Conservation (phyloP, 345 rosid species). For the Physaria fendleri region DNA sequence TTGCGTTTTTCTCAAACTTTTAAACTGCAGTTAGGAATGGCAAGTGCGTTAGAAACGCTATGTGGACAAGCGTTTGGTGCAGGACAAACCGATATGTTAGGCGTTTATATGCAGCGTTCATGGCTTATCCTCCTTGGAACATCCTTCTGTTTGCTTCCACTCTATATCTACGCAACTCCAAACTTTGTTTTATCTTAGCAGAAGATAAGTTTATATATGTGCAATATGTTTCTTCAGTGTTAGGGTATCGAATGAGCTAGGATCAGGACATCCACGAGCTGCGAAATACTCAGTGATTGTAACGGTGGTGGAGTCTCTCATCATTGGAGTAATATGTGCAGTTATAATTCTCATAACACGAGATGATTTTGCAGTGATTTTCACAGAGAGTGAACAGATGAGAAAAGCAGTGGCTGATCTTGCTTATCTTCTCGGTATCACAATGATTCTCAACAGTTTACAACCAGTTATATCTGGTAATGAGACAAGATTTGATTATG, state of each 20-base stretch:
- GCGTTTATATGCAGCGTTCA: constrained; percentile 93
- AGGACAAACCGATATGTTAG: constrained; percentile 64
- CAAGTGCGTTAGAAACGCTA: constrained; percentile 86
- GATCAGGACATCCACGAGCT: constrained; percentile 83
- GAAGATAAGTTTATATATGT: background rate
- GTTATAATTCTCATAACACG: constrained; percentile 40
- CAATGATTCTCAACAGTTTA: constrained; percentile 75
- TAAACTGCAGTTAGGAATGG: constrained; percentile 78
- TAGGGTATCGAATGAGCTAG: constrained; percentile 84
- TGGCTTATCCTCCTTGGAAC: constrained; percentile 66
- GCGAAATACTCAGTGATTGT: constrained; percentile 68
- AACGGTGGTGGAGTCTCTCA: constrained; percentile 51
- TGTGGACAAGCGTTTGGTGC: constrained; percentile 98
- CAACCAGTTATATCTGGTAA: constrained; percentile 89
- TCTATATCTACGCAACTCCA: constrained; percentile 71
- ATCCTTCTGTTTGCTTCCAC: constrained; percentile 59
- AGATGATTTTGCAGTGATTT: constrained; percentile 61
- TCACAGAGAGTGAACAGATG: constrained; percentile 56
- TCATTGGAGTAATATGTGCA: constrained; percentile 56
- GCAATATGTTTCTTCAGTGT: constrained; percentile 37
- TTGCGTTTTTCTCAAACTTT: constrained; percentile 1
- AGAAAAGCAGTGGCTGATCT: constrained; percentile 51
- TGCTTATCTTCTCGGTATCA: constrained; percentile 70
- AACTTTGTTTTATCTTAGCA: background rate
- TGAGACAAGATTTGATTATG: background rate